Conservation (phyloP, 106 monocot genomes). For the Xerophyta viscosa region DNA sequence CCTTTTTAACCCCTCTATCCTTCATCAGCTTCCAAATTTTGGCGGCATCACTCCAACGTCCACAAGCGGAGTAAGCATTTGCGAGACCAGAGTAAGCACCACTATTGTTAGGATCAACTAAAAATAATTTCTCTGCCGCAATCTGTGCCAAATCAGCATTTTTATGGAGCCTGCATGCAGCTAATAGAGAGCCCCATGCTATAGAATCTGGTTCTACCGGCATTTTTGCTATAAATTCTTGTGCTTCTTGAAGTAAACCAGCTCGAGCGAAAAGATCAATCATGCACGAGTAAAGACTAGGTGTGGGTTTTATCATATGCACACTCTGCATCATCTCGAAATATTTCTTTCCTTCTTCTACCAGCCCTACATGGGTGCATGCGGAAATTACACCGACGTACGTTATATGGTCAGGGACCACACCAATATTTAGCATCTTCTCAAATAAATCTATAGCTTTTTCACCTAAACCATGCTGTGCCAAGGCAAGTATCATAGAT, state of each 20-base stretch:
- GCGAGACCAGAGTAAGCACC: constrained; percentile 89
- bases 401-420: constrained; percentile 79
- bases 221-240: constrained; percentile 68
- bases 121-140: constrained; percentile 58
- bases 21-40: constrained; percentile 72
- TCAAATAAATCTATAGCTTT: constrained; percentile 73
- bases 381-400: constrained; percentile 86
- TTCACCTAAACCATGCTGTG: constrained; percentile 79
- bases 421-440: constrained; percentile 43
- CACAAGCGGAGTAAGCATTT: constrained; percentile 83
- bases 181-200: constrained; percentile 86
- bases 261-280: constrained; percentile 74
- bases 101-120: constrained; percentile 64
- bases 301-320: constrained; percentile 64
- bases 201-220: constrained; percentile 66
- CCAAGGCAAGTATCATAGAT: constrained; percentile 87
- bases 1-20: constrained; percentile 75
- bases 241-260: constrained; percentile 58
- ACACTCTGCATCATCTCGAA: constrained; percentile 56
- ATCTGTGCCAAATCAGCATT: constrained; percentile 55
- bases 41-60: constrained; percentile 67
- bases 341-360: constrained; percentile 58
- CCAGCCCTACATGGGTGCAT: constrained; percentile 71
- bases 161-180: constrained; percentile 74
- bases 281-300: constrained; percentile 92